phyloP scores from a whole-genome alignment of 441 rosid genomes.

The Euphorbia celastroides region DNA sequence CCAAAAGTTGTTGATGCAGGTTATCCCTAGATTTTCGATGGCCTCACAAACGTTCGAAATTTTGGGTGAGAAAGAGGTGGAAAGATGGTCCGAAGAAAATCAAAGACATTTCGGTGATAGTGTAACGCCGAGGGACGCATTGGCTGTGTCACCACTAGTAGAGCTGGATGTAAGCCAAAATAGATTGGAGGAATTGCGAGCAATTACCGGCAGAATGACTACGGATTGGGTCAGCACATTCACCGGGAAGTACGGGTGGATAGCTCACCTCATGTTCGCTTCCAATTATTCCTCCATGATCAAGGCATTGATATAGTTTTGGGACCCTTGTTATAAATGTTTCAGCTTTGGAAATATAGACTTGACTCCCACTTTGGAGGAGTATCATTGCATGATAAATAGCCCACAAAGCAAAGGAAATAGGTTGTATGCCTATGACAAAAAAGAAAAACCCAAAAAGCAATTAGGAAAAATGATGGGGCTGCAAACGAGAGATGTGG shows the following conservation, averaged over 20 bases:
- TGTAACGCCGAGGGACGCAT: neutral
- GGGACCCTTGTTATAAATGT: neutral
- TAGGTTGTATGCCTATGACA: neutral
- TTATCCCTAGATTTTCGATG: neutral
- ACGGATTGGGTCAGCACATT: neutral
- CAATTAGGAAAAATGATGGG: neutral
- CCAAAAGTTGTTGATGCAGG: no score
- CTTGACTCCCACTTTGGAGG: neutral
- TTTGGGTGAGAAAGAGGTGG: neutral
- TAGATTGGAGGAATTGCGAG: neutral
- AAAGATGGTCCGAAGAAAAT: neutral
- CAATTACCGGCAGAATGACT: neutral
- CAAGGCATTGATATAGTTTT: neutral
- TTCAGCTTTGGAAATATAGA: neutral
- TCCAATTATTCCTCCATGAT: neutral
- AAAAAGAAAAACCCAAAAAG: neutral
- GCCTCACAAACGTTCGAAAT: neutral
- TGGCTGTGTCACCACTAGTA: neutral
- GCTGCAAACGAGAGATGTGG: neutral
- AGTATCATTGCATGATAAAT: neutral
- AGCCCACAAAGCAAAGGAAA: neutral
- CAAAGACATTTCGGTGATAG: neutral
- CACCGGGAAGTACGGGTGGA: neutral
- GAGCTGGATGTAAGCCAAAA: neutral
- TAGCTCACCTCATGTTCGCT: neutral